These are phyloP conservation scores for Colletotrichum aenigma DNA, from an alignment of 2,329 filamentous ascomycete species.

Conservation along the genomic window DNA sequence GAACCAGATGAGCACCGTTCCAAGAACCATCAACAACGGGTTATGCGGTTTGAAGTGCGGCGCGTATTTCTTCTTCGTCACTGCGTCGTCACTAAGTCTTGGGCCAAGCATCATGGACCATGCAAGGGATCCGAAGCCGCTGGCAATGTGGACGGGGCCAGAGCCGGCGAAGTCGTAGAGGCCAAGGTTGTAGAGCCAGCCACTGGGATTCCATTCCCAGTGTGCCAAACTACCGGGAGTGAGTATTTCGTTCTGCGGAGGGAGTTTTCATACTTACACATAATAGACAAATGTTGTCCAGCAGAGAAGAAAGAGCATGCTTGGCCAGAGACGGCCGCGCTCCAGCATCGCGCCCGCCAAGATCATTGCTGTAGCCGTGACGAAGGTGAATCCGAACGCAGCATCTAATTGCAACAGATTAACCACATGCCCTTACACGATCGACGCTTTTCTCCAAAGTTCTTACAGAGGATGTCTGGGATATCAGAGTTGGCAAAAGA, in stretches of 20 bases:
- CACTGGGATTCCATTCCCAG: conserved; percentile 72
- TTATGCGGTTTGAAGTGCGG: conserved; percentile 60
- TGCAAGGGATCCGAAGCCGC: conserved; percentile 66
- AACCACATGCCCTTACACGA: not conserved
- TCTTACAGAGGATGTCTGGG: conserved; percentile 36
- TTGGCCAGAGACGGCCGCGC: conserved; percentile 41
- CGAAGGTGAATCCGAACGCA: conserved; percentile 40
- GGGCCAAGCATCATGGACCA: conserved; percentile 69
- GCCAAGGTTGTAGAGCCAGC: conserved; percentile 67
- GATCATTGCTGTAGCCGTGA: conserved; percentile 42
- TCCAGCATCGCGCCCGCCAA: conserved; percentile 42
- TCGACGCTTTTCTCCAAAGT: fast-evolving
- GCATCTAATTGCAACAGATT: conserved; percentile 25
- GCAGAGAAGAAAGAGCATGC: conserved; percentile 66
- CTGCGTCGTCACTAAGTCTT: conserved; percentile 50
- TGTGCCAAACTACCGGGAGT: conserved; percentile 52
- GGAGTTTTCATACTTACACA: conserved; percentile 25
- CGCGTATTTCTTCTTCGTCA: conserved; percentile 41
- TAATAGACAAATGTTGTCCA: conserved; percentile 71
- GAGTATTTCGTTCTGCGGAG: not conserved
- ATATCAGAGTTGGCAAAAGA: conserved; percentile 39
- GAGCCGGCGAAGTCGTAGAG: conserved; percentile 66
- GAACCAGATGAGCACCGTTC: conserved; percentile 70
- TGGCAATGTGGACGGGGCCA: conserved; percentile 68
- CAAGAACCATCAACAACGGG: conserved; percentile 66